Evolutionary conservation across 2,329 filamentous ascomycete genomes (phyloP), one percentile per base, ranked within the genome.

Genomic region (Celoporthe dispersa): DNA sequence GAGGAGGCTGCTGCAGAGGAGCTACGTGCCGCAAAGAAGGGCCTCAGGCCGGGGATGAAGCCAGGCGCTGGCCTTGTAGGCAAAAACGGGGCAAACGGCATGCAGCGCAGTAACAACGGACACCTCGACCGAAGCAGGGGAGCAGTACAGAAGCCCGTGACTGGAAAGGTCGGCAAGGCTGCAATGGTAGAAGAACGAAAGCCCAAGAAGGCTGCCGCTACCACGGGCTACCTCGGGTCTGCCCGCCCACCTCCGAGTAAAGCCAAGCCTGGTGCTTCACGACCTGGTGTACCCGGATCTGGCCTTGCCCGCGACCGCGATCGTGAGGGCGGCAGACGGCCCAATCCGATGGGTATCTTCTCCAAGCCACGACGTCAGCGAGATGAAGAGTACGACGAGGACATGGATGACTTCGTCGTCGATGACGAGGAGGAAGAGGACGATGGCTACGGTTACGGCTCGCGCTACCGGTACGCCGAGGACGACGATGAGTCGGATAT

Each of bases 401-500:
- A 84, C 0, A 70, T 89, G 76, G 87, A 89, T 72, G 87, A 89
- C 71, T 89, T 89, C 73, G 87, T 89, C 77, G 87, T 88, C 57
- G 88, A 88, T 70, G 86, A 89, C 59, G 87, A 88, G 16, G 87
- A 88, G 0, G 86, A 87, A 16, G 81, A 80, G 6, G 83, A 85
- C 0, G 79, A 78, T 41, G 2, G 75, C 64, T 14, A 63, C 12
- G 75, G 74, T n/a, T 75, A 76, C 57, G 74, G 74, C 33, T 75
- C 73, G 4, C 78, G 81, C 9, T 81, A 79, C 41, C 80, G 81
- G 7, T 85, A 87, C 71, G 84, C 92, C 73, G 86, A 83, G 2
- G 90, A 88, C 0, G 91, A 91, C 68, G 88, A 78, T 7, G 92
- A 90, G 6, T 93, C 91, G 7, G 92, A 93, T 75, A 94, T 94